Conservation (phyloP, 192 early-diverging fungal species). For the Coemansia sp. region DNA sequence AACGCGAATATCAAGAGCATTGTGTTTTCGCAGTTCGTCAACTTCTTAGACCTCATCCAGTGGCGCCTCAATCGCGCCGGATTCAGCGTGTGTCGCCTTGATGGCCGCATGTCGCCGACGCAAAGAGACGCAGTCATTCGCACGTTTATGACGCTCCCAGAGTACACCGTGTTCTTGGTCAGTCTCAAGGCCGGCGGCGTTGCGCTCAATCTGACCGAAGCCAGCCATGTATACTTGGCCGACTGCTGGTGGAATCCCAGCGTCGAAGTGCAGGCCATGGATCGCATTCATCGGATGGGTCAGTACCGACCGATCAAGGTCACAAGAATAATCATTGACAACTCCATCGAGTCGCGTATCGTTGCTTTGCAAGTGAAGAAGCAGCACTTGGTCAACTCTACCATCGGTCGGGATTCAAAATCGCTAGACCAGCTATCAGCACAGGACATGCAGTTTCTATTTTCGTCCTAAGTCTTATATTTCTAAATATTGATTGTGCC, state of each 20-base stretch:
- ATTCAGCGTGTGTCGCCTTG: slow-evolving; percentile 67
- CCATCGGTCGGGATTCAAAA: slow-evolving; percentile 76
- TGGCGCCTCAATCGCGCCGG: slow-evolving; percentile 86
- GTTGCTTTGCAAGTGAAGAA: slow-evolving; percentile 92
- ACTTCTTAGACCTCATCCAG: slow-evolving; percentile 83
- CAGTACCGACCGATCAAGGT: slow-evolving; percentile 87
- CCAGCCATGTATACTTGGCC: slow-evolving; percentile 72
- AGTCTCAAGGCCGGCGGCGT: slow-evolving; percentile 90
- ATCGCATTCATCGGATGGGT: slow-evolving; percentile 90
- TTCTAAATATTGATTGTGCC: slow-evolving; percentile 8
- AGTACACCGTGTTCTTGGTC: slow-evolving; percentile 83
- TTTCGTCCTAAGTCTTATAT: slow-evolving; percentile 58
- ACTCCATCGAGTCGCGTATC: slow-evolving; percentile 88
- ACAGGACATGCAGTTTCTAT: slow-evolving; percentile 82
- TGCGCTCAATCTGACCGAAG: slow-evolving; percentile 89
- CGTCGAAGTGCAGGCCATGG: slow-evolving; percentile 78
- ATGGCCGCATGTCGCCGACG: slow-evolving; percentile 81
- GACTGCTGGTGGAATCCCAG: slow-evolving; percentile 68
- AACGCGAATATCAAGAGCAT: slow-evolving; percentile 76
- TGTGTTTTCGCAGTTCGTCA: slow-evolving; percentile 82
- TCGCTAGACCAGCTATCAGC: slow-evolving; percentile 67
- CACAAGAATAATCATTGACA: slow-evolving; percentile 84
- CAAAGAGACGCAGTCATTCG: slow-evolving; percentile 69
- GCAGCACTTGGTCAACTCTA: slow-evolving; percentile 79
- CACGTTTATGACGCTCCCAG: slow-evolving; percentile 73